These are phyloP conservation scores for Cercospora nicotianae DNA, from an alignment of 2,329 filamentous ascomycete genomes.

Conservation along the genomic window DNA sequence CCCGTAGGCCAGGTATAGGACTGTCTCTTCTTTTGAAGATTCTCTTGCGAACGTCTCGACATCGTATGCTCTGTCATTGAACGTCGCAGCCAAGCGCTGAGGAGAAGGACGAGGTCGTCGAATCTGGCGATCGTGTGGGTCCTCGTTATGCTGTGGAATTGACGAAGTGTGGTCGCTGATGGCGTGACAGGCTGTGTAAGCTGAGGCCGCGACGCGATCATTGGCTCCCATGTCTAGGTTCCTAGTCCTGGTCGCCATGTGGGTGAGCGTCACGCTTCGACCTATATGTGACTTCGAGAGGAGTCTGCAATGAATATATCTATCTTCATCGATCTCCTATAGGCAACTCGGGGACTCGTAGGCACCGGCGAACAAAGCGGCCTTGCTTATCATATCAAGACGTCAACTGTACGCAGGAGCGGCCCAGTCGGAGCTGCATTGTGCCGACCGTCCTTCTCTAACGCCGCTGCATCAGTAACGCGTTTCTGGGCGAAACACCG, in stretches of 20 bases:
- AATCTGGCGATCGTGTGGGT: background rate
- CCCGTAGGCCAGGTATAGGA: constrained; percentile 68
- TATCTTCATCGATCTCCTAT: background rate
- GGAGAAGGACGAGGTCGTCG: constrained; percentile 17
- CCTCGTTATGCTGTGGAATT: background rate
- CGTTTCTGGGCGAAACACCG: background rate
- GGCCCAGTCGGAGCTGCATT: constrained; percentile 6
- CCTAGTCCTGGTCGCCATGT: background rate
- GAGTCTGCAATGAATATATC: background rate
- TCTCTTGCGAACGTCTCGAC: constrained; percentile 26
- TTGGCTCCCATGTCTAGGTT: constrained; percentile 10
- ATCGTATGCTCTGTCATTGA: constrained; percentile 26
- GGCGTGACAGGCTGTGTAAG: constrained; percentile 28
- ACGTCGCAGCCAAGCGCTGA: constrained; percentile 26
- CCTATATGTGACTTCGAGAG: background rate
- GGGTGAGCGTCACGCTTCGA: background rate
- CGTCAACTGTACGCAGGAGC: constrained; percentile 13
- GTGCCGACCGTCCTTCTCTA: constrained; percentile 8
- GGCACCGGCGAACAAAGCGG: background rate
- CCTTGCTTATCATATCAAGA: constrained; percentile 18
- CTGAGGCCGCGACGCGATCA: constrained; percentile 20
- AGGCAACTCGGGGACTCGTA: background rate
- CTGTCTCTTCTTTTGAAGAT: constrained; percentile 27
- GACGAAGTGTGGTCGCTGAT: constrained; percentile 17
- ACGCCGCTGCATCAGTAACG: background rate